These are phyloP conservation scores for Bromus sterilis DNA, from an alignment of 176 grass and related monocot genomes.

Conservation along the genomic window DNA sequence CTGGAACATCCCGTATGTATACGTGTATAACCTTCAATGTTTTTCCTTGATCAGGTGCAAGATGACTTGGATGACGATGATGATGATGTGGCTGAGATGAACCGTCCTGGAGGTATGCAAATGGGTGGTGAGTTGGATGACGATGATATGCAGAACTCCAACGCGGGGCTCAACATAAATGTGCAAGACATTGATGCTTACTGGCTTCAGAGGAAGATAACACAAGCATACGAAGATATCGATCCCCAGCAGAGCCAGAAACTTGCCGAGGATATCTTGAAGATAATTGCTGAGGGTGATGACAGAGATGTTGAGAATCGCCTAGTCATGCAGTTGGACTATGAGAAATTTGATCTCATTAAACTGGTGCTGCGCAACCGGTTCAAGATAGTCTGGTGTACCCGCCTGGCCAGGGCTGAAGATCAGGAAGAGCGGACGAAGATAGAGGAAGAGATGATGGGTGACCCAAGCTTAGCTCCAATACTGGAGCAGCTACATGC, in stretches of 20 bases:
- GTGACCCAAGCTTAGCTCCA: conserved; percentile 35
- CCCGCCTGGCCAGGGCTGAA: conserved; percentile 75
- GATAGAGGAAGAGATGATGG: conserved; percentile 87
- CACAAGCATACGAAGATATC: conserved; percentile 78
- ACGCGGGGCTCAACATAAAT: conserved; percentile 58
- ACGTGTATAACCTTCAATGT: not conserved
- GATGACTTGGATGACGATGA: conserved; percentile 89
- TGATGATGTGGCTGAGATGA: conserved; percentile 41
- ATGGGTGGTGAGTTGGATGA: conserved; percentile 73
- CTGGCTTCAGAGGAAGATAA: conserved; percentile 97
- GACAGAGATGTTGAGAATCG: conserved; percentile 82
- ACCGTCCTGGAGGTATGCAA: conserved; percentile 66
- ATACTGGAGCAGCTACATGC: conserved; percentile 95
- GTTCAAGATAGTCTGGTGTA: conserved; percentile 99
- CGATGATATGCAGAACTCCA: conserved; percentile 60
- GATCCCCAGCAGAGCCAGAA: conserved; percentile 84
- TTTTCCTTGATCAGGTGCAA: conserved; percentile 51
- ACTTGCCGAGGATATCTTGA: conserved; percentile 78
- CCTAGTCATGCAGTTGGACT: conserved; percentile 81
- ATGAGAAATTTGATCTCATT: conserved; percentile 94
- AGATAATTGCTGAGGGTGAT: conserved; percentile 79
- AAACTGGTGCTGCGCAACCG: conserved; percentile 72
- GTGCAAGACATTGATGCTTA: conserved; percentile 98
- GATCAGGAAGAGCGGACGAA: conserved; percentile 76
- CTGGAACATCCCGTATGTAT: not conserved